Evolutionary conservation across 1,139 yeast species (phyloP).

Genomic region (Candida dubliniensis): DNA sequence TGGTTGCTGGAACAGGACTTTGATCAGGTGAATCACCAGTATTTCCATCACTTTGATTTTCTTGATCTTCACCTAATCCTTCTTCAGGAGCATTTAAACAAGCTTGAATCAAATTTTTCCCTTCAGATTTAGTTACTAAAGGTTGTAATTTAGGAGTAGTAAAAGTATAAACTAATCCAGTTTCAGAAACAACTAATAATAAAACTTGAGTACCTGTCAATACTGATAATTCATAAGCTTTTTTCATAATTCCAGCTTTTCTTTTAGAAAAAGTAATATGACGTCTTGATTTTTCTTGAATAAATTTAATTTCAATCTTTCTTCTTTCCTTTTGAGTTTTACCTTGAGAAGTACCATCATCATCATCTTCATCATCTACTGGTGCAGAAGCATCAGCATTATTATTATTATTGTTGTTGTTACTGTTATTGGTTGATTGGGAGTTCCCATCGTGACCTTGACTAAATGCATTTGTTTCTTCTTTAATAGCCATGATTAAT

Average conservation of each 20-base stretch:
- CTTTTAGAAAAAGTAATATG: slow-evolving; percentile 97
- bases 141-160: slow-evolving; percentile 98
- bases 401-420: too few relatives aligned
- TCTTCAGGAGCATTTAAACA: slow-evolving; percentile 92
- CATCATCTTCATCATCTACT: slow-evolving; percentile 66
- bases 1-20: slow-evolving; percentile 33
- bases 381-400: slow-evolving; percentile 20
- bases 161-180: slow-evolving; percentile 97
- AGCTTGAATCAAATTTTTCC: slow-evolving; percentile 94
- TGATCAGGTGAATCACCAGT: slow-evolving; percentile 44
- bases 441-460: slow-evolving; percentile 13
- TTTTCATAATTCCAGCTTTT: slow-evolving; percentile 98
- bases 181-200: slow-evolving; percentile 90
- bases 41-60: slow-evolving; percentile 59
- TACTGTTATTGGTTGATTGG: too few relatives aligned
- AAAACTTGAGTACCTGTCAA: slow-evolving; percentile 96
- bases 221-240: slow-evolving; percentile 93
- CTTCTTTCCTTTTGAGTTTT: slow-evolving; percentile 78
- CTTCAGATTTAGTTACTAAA: slow-evolving; percentile 93
- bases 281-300: slow-evolving; percentile 95
- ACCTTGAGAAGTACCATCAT: slow-evolving; percentile 57
- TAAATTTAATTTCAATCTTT: slow-evolving; percentile 94
- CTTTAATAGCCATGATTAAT: slow-evolving; percentile 19
- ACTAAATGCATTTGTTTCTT: slow-evolving; percentile 35
- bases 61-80: slow-evolving; percentile 58